Evolutionary conservation across 2,329 filamentous ascomycete species (phyloP).

Genomic region (Cladosporium halotolerans): DNA sequence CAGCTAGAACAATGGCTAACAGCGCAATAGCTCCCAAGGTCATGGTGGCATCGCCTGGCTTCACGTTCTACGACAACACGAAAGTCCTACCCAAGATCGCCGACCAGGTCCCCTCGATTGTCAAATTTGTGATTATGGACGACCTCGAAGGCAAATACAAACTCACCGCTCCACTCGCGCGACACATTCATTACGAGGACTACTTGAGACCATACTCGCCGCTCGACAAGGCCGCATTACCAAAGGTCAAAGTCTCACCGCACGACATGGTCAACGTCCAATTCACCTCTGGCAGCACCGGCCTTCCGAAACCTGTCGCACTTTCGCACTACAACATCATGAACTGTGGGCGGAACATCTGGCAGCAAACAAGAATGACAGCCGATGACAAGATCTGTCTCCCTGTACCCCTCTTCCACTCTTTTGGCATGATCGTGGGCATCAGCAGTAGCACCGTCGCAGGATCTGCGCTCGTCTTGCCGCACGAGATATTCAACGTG

Average conservation of each 20-base stretch:
- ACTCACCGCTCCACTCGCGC: slow-evolving; percentile 14
- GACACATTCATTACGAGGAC: slow-evolving; percentile 20
- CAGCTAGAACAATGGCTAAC: background rate
- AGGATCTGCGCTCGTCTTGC: slow-evolving; percentile 70
- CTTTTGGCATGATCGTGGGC: slow-evolving; percentile 74
- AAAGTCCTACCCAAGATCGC: slow-evolving; percentile 48
- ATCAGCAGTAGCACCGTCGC: slow-evolving; percentile 67
- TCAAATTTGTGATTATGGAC: slow-evolving; percentile 50
- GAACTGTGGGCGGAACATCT: slow-evolving; percentile 33
- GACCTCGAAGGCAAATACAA: slow-evolving; percentile 23
- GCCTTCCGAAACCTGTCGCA: slow-evolving; percentile 67
- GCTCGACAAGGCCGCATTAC: slow-evolving; percentile 14
- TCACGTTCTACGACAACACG: slow-evolving; percentile 56
- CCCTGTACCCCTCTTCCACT: slow-evolving; percentile 78
- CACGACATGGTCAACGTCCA: slow-evolving; percentile 52
- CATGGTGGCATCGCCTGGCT: slow-evolving; percentile 60
- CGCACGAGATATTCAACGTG: slow-evolving; percentile 66
- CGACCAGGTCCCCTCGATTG: slow-evolving; percentile 34
- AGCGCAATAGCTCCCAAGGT: slow-evolving; percentile 54
- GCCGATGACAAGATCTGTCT: slow-evolving; percentile 67
- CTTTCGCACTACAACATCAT: slow-evolving; percentile 40
- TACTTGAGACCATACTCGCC: slow-evolving; percentile 20
- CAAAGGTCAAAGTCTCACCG: slow-evolving; percentile 20
- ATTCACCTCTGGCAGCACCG: slow-evolving; percentile 68
- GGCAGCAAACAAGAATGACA: slow-evolving; percentile 66